Percentiles rank a stretch among this genome's conserved stretches.
These are phyloP conservation scores for Paecilomyces dactylethromorphus DNA, from an alignment of 2,329 filamentous ascomycete genomes.

Conservation along the genomic window DNA sequence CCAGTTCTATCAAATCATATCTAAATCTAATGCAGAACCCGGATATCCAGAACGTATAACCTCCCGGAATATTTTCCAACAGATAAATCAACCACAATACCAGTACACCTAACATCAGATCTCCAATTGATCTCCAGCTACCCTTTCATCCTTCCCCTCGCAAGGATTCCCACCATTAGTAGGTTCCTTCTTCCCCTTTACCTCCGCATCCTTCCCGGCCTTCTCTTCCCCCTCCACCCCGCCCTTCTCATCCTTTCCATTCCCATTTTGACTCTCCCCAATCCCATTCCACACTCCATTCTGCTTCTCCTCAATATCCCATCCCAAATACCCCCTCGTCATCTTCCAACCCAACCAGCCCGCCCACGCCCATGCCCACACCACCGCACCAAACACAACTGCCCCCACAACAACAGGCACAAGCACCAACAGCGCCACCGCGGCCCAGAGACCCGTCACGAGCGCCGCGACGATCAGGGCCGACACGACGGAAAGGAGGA, in stretches of 20 bases:
- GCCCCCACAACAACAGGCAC: constrained; percentile 4
- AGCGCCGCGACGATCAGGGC: constrained; percentile 59
- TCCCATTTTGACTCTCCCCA: neutral
- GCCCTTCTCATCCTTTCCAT: neutral
- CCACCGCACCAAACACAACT: constrained; percentile 4
- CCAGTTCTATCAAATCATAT: no score
- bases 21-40: no score
- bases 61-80: no score
- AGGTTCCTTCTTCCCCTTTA: neutral
- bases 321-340: neutral
- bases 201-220: neutral
- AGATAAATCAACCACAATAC: no score
- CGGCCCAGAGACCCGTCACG: constrained; percentile 31
- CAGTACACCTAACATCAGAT: neutral
- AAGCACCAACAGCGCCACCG: constrained; percentile 7
- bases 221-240: neutral
- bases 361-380: constrained; percentile 6
- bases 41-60: no score
- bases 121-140: neutral
- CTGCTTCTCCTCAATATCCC: neutral
- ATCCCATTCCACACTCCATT: neutral
- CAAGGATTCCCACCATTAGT: neutral
- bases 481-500: constrained; percentile 56
- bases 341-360: constrained; percentile 3
- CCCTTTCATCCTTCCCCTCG: neutral